Evolutionary conservation across 2,329 filamentous ascomycete genomes (phyloP).

Genomic region (Pseudohalonectria lignicola): DNA sequence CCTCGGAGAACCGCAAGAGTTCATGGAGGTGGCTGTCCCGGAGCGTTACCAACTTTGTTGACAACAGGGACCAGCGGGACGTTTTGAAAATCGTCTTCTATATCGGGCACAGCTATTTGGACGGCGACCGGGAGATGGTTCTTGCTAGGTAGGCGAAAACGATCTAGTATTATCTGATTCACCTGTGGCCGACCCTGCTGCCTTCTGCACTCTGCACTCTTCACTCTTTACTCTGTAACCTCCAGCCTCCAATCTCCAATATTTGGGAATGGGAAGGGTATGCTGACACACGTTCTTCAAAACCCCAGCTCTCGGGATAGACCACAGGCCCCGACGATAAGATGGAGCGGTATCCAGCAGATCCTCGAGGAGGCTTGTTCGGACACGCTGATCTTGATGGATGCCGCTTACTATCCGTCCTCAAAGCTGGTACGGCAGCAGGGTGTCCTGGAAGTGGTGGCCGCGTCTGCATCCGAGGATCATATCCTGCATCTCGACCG

Average conservation of each 20-base stretch:
- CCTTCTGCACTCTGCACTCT: no score
- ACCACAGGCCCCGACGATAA: constrained; percentile 32
- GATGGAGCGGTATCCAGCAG: constrained; percentile 46
- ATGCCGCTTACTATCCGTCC: constrained; percentile 45
- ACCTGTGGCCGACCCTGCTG: no score
- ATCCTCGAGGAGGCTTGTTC: constrained; percentile 43
- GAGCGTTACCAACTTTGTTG: constrained; percentile 40
- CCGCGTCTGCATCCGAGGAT: constrained; percentile 42
- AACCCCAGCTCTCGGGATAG: constrained; percentile 35
- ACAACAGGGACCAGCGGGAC: constrained; percentile 41
- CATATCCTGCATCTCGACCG: constrained; percentile 35
- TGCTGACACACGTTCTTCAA: no score
- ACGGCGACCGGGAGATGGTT: constrained; percentile 45
- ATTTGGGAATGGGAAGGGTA: no score
- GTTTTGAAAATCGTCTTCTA: constrained; percentile 50
- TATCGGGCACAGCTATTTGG: constrained; percentile 41
- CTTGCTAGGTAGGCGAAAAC: constrained; percentile 45
- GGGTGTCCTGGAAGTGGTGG: constrained; percentile 45
- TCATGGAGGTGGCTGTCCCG: constrained; percentile 43
- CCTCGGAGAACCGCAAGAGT: constrained; percentile 32
- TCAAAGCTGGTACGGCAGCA: constrained; percentile 38
- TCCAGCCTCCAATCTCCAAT: no score
- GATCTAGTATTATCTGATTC: no score
- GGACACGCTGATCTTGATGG: constrained; percentile 47
- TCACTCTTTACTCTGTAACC: no score